Evolutionary conservation across 495 filamentous ascomycete species (phyloP), one percentile per base, ranked within the genome.

Genomic region (Aspergillus diversus): DNA sequence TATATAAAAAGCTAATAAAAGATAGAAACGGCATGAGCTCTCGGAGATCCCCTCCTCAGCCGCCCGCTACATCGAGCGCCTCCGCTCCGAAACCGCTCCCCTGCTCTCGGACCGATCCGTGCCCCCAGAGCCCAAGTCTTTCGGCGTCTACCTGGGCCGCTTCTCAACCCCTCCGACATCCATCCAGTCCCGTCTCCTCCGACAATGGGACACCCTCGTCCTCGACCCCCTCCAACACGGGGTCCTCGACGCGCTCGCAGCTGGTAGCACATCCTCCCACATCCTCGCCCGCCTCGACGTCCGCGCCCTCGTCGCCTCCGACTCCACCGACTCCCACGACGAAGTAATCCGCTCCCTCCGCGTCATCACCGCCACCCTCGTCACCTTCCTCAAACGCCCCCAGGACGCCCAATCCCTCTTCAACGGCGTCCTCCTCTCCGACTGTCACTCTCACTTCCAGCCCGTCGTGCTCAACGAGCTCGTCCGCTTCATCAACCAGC

Each of bases 121-220:
- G 21, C 15, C 12, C 11, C 37, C 53, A 33, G 55, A 68, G 4
- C 66, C 63, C 8, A 64, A 60, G 57, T 59, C 66, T 0, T 82
- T 81, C 66, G 81, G 80, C 2, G 77, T 80, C 16, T 82, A 75
- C 57, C 73, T 83, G 7, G 81, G 81, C 3, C 46, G 56, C 15
- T 69, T 83, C 12, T 65, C 65, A 7, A 72, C 55, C 52, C 78
- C 79, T 11, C 72, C 73, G 1, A 75, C 73, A 0, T 33, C 63
- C 11, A 60, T 73, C 11, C 68, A 82, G 61, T 63, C 63, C 11
- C 67, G 69, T 7, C 52, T 81, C 5, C 67, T 83, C 1, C 67
- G 71, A 33, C 75, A 72, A 72, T 83, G 78, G 79, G 75, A 83
- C 43, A 60, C 76, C 21, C 52, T 81, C 33, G 69, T 80, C 5